Conservation (phyloP, 2,329 filamentous ascomycete species). For the Aspergillus calidoustus region DNA sequence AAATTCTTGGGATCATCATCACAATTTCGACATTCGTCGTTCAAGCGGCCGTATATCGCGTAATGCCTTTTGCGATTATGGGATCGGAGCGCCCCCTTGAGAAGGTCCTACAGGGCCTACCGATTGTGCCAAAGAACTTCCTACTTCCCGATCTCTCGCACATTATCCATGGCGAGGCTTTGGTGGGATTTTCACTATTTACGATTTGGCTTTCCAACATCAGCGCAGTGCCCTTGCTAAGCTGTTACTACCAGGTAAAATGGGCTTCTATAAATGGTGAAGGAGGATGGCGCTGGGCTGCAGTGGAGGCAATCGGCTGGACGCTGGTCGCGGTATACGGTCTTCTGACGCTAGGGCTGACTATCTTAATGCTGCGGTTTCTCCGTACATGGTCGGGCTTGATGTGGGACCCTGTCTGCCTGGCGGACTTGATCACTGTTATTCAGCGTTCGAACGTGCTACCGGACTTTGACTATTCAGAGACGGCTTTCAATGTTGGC, state of each 20-base stretch:
- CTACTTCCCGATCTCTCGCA: conserved; percentile 70
- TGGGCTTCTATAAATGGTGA: conserved; percentile 63
- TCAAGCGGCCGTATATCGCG: conserved; percentile 73
- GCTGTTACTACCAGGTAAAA: conserved; percentile 72
- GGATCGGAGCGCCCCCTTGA: conserved; percentile 64
- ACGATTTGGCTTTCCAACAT: conserved; percentile 74
- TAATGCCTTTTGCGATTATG: conserved; percentile 79
- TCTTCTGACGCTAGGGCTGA: conserved; percentile 63
- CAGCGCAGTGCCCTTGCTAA: conserved; percentile 80
- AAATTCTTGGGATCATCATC: conserved; percentile 71
- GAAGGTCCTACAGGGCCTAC: conserved; percentile 67
- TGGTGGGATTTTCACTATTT: conserved; percentile 68
- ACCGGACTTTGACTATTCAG: conserved; percentile 70
- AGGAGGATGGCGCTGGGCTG: conserved; percentile 75
- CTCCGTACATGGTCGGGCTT: conserved; percentile 70
- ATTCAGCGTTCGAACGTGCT: conserved; percentile 80
- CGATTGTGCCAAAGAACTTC: conserved; percentile 64
- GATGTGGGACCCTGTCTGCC: conserved; percentile 80
- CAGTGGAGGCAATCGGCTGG: conserved; percentile 80
- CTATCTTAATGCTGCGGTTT: conserved; percentile 69
- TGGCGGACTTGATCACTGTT: conserved; percentile 80
- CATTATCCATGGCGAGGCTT: conserved; percentile 70
- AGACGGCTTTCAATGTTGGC: conserved; percentile 57
- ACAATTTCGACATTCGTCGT: conserved; percentile 79
- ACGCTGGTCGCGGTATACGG: conserved; percentile 74